These are phyloP conservation scores for Eucalyptus polybractea DNA, from an alignment of 345 rosid species.

Conservation along the genomic window DNA sequence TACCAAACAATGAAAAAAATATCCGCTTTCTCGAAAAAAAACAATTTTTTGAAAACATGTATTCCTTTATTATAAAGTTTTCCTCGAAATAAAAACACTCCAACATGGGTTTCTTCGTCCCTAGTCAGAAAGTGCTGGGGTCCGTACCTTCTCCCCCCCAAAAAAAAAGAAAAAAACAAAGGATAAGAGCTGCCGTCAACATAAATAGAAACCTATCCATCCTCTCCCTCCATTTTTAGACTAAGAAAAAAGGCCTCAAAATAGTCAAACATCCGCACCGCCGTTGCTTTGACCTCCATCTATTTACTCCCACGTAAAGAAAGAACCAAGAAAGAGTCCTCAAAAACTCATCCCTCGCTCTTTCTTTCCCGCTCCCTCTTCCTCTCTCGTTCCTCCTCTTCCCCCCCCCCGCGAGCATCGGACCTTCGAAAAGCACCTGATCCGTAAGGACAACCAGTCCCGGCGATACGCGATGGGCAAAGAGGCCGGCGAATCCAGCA, in stretches of 20 bases:
- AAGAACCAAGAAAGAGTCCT: not conserved
- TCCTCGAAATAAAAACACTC: too few relatives aligned
- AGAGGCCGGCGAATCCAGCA: not conserved
- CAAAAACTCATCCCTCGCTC: not conserved
- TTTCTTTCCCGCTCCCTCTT: not conserved
- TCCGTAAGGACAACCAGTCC: not conserved
- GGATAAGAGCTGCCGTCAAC: not conserved
- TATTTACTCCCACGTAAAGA: not conserved
- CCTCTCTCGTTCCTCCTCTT: not conserved
- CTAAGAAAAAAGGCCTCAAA: not conserved
- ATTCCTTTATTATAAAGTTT: too few relatives aligned
- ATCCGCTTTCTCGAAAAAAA: fast-evolving
- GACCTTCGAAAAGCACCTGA: not conserved
- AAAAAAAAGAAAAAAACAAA: not conserved
- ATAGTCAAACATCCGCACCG: not conserved
- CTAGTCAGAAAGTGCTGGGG: not conserved
- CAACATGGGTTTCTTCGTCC: too few relatives aligned
- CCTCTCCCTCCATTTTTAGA: not conserved
- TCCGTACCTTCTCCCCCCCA: fast-evolving
- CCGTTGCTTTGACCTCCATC: not conserved
- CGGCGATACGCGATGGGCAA: not conserved
- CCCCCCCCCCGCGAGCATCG: not conserved
- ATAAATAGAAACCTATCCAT: not conserved
- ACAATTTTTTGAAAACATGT: too few relatives aligned
- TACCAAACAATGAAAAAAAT: too few relatives aligned